A percentile compares a stretch with the other conserved stretches of the same genome.
phyloP scores from a whole-genome alignment of 2,329 filamentous ascomycete species.

The Pseudocercospora crystallina region DNA sequence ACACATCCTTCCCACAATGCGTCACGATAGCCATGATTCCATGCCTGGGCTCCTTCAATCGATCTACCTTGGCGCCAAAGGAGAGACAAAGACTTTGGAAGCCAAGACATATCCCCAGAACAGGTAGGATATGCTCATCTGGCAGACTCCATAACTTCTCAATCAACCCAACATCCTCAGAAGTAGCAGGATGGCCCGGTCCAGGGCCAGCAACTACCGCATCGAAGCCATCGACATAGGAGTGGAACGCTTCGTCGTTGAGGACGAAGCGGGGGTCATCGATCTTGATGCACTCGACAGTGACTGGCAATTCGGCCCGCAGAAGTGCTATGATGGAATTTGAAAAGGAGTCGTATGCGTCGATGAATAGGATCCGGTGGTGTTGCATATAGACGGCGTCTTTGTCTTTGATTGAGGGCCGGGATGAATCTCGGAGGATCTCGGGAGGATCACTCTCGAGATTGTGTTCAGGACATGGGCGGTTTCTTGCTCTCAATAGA shows the following conservation, averaged over 20 bases:
- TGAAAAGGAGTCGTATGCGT: conserved; percentile 95
- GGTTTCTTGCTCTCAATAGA: no score
- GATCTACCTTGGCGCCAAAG: conserved; percentile 65
- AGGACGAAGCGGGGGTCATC: conserved; percentile 47
- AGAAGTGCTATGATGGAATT: conserved; percentile 90
- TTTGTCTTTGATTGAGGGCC: background rate
- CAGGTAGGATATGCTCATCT: conserved; percentile 63
- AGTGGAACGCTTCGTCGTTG: conserved; percentile 39
- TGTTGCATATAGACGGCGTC: conserved; percentile 25
- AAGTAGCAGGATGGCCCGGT: conserved; percentile 73
- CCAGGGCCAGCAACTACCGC: conserved; percentile 89
- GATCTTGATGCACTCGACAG: conserved; percentile 64
- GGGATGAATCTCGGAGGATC: conserved; percentile 11
- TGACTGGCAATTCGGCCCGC: conserved; percentile 64
- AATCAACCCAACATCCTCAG: conserved; percentile 81
- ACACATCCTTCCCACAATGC: conserved; percentile 64
- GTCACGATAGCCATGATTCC: conserved; percentile 72
- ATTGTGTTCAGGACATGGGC: background rate
- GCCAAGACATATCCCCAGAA: conserved; percentile 84
- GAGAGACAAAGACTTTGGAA: conserved; percentile 77
- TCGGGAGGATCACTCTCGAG: conserved; percentile 5
- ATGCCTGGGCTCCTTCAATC: conserved; percentile 72
- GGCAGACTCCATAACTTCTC: conserved; percentile 69
- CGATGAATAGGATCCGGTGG: conserved; percentile 71
- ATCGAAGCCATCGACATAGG: conserved; percentile 63